Percentiles rank a stretch among this genome's conserved stretches.
Evolutionary conservation across 2,329 filamentous ascomycete genomes (phyloP).

Genomic region (Pestalotiopsis sp.): DNA sequence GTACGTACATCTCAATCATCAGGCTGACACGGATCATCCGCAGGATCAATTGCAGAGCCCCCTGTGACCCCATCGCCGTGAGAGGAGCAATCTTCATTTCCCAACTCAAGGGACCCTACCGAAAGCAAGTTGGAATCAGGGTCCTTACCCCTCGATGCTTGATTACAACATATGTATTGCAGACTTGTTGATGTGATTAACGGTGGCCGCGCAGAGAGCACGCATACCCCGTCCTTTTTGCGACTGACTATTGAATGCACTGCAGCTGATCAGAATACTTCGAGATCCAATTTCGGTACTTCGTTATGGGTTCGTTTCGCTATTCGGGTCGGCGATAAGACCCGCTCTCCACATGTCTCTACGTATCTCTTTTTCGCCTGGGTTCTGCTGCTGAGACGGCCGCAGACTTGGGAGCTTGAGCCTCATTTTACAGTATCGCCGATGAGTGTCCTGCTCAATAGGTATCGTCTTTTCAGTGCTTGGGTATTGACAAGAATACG

Average conservation of each 20-base stretch:
- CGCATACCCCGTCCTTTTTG: not conserved
- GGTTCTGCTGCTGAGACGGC: not conserved
- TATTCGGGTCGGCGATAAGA: not conserved
- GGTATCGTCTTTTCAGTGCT: not conserved
- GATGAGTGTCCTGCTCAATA: not conserved
- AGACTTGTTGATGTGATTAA: not conserved
- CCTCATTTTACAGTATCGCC: not conserved
- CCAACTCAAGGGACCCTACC: not conserved
- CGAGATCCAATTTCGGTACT: not conserved
- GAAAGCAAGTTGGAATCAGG: not conserved
- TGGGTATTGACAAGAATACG: not conserved
- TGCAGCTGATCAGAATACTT: not conserved
- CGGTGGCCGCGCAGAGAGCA: not conserved
- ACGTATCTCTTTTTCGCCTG: not conserved
- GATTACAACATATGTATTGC: not conserved
- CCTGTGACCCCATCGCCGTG: not conserved
- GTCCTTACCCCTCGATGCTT: not conserved
- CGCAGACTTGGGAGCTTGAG: not conserved
- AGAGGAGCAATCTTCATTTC: not conserved
- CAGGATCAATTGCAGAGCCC: not conserved
- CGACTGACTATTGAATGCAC: not conserved
- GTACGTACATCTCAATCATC: not conserved
- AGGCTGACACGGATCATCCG: not conserved
- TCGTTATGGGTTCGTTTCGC: not conserved
- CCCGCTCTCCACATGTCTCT: not conserved